Evolutionary conservation across 805 yeast species (phyloP).

Genomic region (Cyberlindnera mrakii): DNA sequence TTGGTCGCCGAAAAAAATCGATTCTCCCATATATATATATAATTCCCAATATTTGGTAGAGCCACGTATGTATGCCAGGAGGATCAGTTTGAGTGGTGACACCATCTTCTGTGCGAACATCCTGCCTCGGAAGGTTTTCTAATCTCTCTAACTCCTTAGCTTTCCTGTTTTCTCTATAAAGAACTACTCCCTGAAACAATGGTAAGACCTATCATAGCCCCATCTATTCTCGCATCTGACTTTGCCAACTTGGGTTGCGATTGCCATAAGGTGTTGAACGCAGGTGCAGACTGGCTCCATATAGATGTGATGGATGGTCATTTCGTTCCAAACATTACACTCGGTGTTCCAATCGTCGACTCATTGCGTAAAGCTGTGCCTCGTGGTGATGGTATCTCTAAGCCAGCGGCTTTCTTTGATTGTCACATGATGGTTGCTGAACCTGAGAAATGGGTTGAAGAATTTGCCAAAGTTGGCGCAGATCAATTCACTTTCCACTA

Average conservation of each 20-base stretch:
- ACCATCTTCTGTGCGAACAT: not conserved
- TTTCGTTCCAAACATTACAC: constrained; percentile 92
- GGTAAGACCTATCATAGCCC: constrained; percentile 86
- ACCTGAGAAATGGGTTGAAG: constrained; percentile 93
- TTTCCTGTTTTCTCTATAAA: not conserved
- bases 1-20: no score
- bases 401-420: constrained; percentile 62
- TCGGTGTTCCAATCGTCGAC: constrained; percentile 87
- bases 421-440: constrained; percentile 97
- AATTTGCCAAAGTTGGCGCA: constrained; percentile 89
- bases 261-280: constrained; percentile 70
- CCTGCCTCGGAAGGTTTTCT: not conserved
- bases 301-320: constrained; percentile 99
- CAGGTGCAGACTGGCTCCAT: constrained; percentile 95
- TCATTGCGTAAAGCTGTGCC: constrained; percentile 77
- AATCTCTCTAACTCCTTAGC: not conserved
- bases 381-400: constrained; percentile 41
- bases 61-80: not conserved
- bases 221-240: constrained; percentile 89
- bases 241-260: constrained; percentile 86
- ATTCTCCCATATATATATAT: no score
- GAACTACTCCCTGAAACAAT: constrained; percentile 26
- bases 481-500: constrained; percentile 94
- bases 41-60: not conserved
- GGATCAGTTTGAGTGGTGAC: no score